Conservation (phyloP, 1,284 basidiomycete genomes). For the Tylopilus orsonianus region DNA sequence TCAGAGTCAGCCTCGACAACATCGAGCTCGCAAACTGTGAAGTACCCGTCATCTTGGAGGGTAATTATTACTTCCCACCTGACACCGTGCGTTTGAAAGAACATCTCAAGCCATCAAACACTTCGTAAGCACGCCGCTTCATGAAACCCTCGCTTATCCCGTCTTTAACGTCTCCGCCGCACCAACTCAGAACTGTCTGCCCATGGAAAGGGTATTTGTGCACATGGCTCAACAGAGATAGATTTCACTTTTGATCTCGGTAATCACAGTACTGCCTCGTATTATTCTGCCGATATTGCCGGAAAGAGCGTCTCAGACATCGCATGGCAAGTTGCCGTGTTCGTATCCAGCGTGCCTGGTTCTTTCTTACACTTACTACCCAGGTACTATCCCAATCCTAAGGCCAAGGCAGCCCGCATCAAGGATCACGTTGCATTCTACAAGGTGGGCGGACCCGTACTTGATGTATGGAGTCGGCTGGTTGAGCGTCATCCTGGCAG, state of each 20-base stretch:
- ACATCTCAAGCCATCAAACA: slow-evolving; percentile 44
- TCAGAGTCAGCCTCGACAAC: slow-evolving; percentile 51
- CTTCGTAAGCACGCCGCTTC: slow-evolving; percentile 40
- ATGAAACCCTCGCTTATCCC: slow-evolving; percentile 2
- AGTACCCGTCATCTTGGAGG: slow-evolving; percentile 55
- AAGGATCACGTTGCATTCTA: slow-evolving; percentile 65
- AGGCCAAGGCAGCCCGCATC: slow-evolving; percentile 52
- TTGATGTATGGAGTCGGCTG: not conserved
- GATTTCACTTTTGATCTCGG: slow-evolving; percentile 4
- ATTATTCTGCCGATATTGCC: slow-evolving; percentile 54
- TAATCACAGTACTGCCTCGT: slow-evolving; percentile 51
- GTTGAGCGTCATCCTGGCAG: slow-evolving; percentile 6
- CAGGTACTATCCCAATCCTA: slow-evolving; percentile 64
- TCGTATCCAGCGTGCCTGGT: not conserved
- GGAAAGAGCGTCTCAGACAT: slow-evolving; percentile 52
- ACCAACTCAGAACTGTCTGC: slow-evolving; percentile 47
- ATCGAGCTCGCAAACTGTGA: slow-evolving; percentile 55
- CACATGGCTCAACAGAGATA: not conserved
- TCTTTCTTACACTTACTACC: not conserved
- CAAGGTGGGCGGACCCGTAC: slow-evolving; percentile 43
- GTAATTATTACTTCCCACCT: slow-evolving; percentile 70
- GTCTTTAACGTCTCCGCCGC: not conserved
- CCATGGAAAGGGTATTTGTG: slow-evolving; percentile 64
- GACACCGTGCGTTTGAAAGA: slow-evolving; percentile 44
- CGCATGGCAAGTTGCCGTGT: slow-evolving; percentile 50